Conservation (phyloP, 1,284 basidiomycete genomes). For the Ceratorhiza oryzae-sativae region DNA sequence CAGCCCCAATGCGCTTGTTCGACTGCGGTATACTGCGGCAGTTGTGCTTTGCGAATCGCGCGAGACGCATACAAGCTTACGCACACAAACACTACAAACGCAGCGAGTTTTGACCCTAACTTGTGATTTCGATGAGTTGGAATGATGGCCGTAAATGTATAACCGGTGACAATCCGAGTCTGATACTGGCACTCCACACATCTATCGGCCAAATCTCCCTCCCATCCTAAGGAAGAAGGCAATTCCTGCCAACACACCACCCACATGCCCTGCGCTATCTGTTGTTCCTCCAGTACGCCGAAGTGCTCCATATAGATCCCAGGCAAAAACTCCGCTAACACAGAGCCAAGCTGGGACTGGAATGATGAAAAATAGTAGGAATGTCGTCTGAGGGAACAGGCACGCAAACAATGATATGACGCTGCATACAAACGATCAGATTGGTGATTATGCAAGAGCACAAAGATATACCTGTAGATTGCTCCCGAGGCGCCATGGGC, state of each 20-base stretch:
- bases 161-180: background rate
- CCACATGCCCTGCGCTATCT: conserved; percentile 44
- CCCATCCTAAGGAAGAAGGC: conserved; percentile 42
- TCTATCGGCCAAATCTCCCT: conserved; percentile 17
- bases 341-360: conserved; percentile 44
- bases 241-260: conserved; percentile 42
- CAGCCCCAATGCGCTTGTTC: conserved; percentile 21
- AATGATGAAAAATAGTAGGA: conserved; percentile 42
- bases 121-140: background rate
- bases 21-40: conserved; percentile 8
- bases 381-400: conserved; percentile 41
- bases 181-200: background rate
- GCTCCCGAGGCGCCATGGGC: conserved; percentile 43
- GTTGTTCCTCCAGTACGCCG: conserved; percentile 35
- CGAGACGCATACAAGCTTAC: conserved; percentile 12
- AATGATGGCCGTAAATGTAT: background rate
- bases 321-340: conserved; percentile 41
- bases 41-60: background rate
- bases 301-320: conserved; percentile 40
- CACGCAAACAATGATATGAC: conserved; percentile 43
- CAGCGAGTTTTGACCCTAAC: background rate
- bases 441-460: too few species aligned
- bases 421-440: conserved; percentile 8
- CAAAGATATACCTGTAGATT: conserved; percentile 21
- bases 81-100: background rate